A percentile compares a stretch with the other conserved stretches of the same genome.
Evolutionary conservation across 352 stramenopile genomes (phyloP).

Genomic region (Globisporangium paddicum): DNA sequence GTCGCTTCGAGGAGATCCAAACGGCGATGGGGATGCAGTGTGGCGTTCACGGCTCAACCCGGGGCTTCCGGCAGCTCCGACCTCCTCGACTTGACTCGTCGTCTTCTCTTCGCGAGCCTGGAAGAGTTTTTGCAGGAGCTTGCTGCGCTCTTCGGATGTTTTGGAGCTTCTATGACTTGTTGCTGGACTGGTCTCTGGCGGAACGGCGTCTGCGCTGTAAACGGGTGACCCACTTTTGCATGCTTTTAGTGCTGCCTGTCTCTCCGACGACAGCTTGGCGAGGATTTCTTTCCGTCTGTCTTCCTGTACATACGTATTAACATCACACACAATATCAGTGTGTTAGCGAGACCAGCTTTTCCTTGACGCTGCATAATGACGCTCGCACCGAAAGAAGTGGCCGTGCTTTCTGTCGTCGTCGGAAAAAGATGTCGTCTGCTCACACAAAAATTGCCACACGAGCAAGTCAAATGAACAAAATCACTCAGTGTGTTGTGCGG

Average conservation of each 20-base stretch:
- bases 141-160: constrained; percentile 14
- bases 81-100: not conserved
- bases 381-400: constrained; percentile 32
- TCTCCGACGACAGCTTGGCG: constrained; percentile 53
- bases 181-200: not conserved
- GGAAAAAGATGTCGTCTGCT: constrained; percentile 18
- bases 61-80: not conserved
- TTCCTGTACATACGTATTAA: constrained; percentile 25
- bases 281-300: constrained; percentile 59
- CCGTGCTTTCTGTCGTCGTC: constrained; percentile 22
- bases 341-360: not conserved
- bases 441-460: not conserved
- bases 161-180: constrained; percentile 1
- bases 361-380: not conserved
- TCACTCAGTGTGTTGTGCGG: not conserved
- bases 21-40: not conserved
- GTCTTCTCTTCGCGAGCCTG: not conserved
- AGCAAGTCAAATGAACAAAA: not conserved
- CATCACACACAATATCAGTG: not conserved
- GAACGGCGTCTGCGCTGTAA: not conserved
- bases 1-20: constrained; percentile 11
- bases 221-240: not conserved
- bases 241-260: constrained; percentile 32
- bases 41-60: constrained; percentile 1
- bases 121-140: constrained; percentile 25